Base-by-base conservation (phyloP, 768 basidiomycete genomes). In the Cyclocybe cylindracea region DNA sequence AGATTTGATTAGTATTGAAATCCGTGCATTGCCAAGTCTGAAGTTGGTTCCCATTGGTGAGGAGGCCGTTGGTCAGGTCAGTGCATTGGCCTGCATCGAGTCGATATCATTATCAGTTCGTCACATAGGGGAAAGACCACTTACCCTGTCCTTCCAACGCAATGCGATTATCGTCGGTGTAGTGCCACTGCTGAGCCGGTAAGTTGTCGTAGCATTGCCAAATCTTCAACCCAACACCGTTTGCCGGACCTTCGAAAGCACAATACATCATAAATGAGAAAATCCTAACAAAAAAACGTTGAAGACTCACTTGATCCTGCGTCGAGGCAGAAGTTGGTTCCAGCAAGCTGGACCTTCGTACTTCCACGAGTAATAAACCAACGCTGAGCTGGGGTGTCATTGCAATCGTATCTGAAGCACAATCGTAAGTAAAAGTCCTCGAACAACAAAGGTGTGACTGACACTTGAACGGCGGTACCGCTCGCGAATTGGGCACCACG, bases 271-370 rank as follows among this genome's bases (percentile, higher is more conserved):
- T 46, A 5, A 47, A n/a, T 2, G 19, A 16, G 29, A 18, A 49
- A 3, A 24, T 9, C 10, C 16, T 10, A 3, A 13, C 7, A 14
- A 9, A 37, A 39, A 16, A 14, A 1, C 8, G 2, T 24, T 2
- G 24, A 29, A 31, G 1, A 63, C 67, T 45, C 49, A 68, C 68
- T 54, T 11, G 66, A 61, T 3, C 69, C 69, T 14, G 71, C 67
- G 41, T 73, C 71, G 38, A 73, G 61, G 46, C 71, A 70, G 53
- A 66, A 73, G 29, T 66, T 66, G 2, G 67, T 68, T 1, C 65
- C 66, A 1, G 63, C 64, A 4, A 73, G 44, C 45, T 53, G 57
- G 45, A 73, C 61, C 43, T 64, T 62, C 24, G 68, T 69, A 8
- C 37, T 44, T 6, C 65, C 70, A 7, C 50, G 47, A 31, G 52